Percentiles rank a stretch among this genome's conserved stretches.
Conservation (phyloP, 148 eudicot genomes). For the Dianthus caryophyllus region DNA sequence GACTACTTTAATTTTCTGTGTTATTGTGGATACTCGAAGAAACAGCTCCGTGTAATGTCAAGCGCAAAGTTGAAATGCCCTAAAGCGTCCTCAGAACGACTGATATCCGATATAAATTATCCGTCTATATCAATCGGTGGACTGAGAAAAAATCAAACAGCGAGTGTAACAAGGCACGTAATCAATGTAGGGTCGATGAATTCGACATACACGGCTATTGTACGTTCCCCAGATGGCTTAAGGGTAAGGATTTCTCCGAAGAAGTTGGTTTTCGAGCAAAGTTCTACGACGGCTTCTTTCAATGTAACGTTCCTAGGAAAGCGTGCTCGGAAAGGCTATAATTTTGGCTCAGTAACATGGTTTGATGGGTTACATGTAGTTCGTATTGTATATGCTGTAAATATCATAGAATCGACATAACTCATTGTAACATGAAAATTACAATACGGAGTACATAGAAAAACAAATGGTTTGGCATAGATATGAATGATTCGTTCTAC, state of each 20-base stretch:
- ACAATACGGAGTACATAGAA: not conserved
- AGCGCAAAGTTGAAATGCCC: slow-evolving; percentile 42
- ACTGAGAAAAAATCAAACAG: slow-evolving; percentile 23
- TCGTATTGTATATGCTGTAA: slow-evolving; percentile 49
- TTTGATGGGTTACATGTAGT: slow-evolving; percentile 46
- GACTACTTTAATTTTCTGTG: slow-evolving; percentile 54
- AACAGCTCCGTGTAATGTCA: slow-evolving; percentile 35
- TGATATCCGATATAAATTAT: slow-evolving; percentile 49
- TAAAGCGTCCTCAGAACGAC: slow-evolving; percentile 26
- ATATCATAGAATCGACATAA: slow-evolving; percentile 29
- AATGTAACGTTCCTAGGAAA: slow-evolving; percentile 39
- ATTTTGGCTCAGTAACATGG: slow-evolving; percentile 54
- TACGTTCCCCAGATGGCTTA: slow-evolving; percentile 43
- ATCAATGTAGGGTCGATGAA: slow-evolving; percentile 47
- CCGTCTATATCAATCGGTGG: slow-evolving; percentile 56
- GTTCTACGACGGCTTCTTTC: slow-evolving; percentile 30
- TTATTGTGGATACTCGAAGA: slow-evolving; percentile 35
- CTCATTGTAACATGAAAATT: not conserved
- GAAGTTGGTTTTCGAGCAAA: slow-evolving; percentile 32
- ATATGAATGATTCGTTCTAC: not conserved
- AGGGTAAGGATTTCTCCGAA: slow-evolving; percentile 39
- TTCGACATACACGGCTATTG: slow-evolving; percentile 36
- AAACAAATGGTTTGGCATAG: not conserved
- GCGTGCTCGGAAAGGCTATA: slow-evolving; percentile 48
- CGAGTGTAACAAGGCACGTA: slow-evolving; percentile 36